Evolutionary conservation across 768 basidiomycete species (phyloP).

Genomic region (Piloderma croceum): DNA sequence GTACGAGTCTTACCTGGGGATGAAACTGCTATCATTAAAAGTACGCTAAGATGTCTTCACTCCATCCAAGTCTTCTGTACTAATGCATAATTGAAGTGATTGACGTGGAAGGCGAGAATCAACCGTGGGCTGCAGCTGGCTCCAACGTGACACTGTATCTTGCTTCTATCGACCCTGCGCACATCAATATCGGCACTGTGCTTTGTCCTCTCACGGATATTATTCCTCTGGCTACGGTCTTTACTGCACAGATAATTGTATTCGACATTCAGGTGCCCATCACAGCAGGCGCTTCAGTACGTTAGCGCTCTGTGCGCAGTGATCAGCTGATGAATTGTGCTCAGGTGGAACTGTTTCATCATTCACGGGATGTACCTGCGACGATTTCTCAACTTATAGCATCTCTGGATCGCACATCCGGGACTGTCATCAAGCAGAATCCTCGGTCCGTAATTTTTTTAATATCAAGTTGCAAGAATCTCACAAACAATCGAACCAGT

Average conservation of each 20-base stretch:
- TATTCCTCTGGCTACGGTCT: conserved; percentile 71
- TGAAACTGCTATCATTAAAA: conserved; percentile 75
- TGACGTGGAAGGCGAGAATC: conserved; percentile 70
- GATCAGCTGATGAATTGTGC: neutral
- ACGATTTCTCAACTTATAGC: conserved; percentile 77
- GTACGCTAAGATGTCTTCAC: conserved; percentile 28
- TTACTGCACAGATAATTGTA: conserved; percentile 84
- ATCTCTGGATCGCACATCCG: conserved; percentile 72
- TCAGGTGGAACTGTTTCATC: conserved; percentile 91
- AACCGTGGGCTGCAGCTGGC: conserved; percentile 87
- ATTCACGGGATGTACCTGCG: conserved; percentile 89
- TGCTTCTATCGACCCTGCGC: conserved; percentile 76
- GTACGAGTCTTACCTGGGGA: conserved; percentile 88
- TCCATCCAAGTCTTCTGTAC: neutral
- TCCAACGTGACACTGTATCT: conserved; percentile 84
- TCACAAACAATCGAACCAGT: conserved; percentile 33
- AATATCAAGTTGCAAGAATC: neutral
- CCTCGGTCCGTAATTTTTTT: conserved; percentile 57
- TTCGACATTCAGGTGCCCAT: conserved; percentile 92
- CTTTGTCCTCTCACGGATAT: conserved; percentile 70
- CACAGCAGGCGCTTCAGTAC: conserved; percentile 77
- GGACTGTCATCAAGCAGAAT: conserved; percentile 65
- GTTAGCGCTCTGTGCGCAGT: conserved; percentile 12
- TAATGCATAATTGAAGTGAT: conserved; percentile 50
- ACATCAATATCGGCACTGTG: conserved; percentile 84